Conservation (phyloP, 768 basidiomycete genomes). For the Lenzites betulinus region DNA sequence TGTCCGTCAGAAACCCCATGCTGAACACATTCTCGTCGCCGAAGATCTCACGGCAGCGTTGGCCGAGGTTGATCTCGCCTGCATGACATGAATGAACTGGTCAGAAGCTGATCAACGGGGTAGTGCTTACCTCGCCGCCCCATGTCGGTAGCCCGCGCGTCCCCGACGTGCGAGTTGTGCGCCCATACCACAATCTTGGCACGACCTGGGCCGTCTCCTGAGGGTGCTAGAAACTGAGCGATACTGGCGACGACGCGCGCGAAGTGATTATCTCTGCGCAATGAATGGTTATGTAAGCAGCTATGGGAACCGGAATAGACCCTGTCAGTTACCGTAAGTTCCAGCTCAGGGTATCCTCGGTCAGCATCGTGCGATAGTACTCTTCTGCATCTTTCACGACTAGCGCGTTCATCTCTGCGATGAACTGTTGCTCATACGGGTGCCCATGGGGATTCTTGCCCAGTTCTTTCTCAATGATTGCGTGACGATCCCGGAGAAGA, state of each 20-base stretch:
- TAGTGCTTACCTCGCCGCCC: constrained; percentile 24
- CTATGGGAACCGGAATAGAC: neutral
- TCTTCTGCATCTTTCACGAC: constrained; percentile 34
- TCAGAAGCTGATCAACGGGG: neutral
- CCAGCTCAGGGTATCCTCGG: constrained; percentile 30
- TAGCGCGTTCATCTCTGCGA: constrained; percentile 34
- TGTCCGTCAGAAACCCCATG: constrained; percentile 31
- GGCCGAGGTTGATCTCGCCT: constrained; percentile 34
- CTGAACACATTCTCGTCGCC: constrained; percentile 30
- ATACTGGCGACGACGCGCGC: constrained; percentile 21
- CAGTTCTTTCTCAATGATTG: constrained; percentile 25
- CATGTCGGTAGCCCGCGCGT: constrained; percentile 34
- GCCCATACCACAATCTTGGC: constrained; percentile 35
- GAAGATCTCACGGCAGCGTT: constrained; percentile 33
- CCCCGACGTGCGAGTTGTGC: constrained; percentile 36
- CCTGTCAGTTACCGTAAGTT: constrained; percentile 26
- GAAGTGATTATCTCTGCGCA: constrained; percentile 29
- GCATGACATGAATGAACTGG: neutral
- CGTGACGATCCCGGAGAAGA: constrained; percentile 24
- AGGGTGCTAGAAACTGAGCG: constrained; percentile 19
- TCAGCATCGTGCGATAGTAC: constrained; percentile 34
- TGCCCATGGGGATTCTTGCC: constrained; percentile 10
- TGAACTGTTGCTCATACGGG: constrained; percentile 30
- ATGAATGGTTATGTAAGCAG: too few species aligned
- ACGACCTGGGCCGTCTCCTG: constrained; percentile 7